A percentile compares a stretch with the other conserved stretches of the same genome.
Evolutionary conservation across 2,329 filamentous ascomycete genomes (phyloP).

Genomic region (Parascedosporium putredinis): DNA sequence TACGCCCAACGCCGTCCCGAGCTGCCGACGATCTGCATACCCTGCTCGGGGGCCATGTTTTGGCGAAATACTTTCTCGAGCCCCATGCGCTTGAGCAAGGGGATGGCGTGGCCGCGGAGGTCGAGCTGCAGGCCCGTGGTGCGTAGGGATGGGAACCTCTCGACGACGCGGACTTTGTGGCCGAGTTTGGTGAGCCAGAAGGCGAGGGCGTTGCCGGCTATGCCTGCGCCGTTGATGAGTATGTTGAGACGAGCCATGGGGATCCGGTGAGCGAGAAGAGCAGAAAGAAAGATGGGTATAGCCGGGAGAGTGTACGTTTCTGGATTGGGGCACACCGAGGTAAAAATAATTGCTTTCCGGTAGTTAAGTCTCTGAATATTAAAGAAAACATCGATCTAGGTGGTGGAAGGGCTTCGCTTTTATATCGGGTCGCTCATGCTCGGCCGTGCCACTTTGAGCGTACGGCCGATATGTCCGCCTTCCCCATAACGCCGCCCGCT

Average conservation of each 20-base stretch:
- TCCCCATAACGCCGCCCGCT: too few species aligned
- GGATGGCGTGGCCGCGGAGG: conserved; percentile 38
- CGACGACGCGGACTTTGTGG: conserved; percentile 30
- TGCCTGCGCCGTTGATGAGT: conserved; percentile 23
- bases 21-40: conserved; percentile 31
- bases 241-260: conserved; percentile 15
- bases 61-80: conserved; percentile 31
- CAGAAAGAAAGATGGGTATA: too few species aligned
- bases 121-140: conserved; percentile 42
- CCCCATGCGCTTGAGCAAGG: conserved; percentile 40
- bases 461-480: not conserved
- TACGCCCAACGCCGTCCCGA: conserved; percentile 26
- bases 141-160: conserved; percentile 29
- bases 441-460: too few species aligned
- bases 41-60: conserved; percentile 34
- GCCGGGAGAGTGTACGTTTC: not conserved
- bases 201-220: conserved; percentile 33
- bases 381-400: not conserved
- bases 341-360: not conserved
- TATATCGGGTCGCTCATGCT: too few species aligned
- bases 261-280: not conserved
- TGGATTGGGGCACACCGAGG: not conserved
- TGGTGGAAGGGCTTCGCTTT: too few species aligned
- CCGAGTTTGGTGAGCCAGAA: conserved; percentile 33
- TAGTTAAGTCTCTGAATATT: not conserved